Base-by-base conservation (phyloP, 805 yeast species). In the Phaffomyces opuntiae region DNA sequence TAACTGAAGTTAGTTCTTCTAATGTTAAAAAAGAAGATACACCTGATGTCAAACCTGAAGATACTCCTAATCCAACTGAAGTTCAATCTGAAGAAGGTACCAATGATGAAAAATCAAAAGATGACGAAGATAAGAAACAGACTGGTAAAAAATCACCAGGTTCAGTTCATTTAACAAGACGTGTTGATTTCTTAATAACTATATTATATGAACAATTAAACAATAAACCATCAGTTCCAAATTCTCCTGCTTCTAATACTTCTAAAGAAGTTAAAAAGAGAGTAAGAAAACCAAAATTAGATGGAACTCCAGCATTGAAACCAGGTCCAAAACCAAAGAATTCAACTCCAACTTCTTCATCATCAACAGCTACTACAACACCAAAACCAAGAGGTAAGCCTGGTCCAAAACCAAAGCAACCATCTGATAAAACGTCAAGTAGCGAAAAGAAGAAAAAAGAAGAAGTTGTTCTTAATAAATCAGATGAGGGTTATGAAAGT, bases 121-220 rank as follows among this genome's bases (percentile, higher is more conserved):
- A 54, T 2, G 43, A 45, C 41, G 53, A 52, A 2, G 72, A 42
- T 53, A 19, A 48, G 38, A 45, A 43, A 32, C 38, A 40, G 5
- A 31, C 48, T 17, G n/a, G 38, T 29, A 85, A 87, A 52, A 84
- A 80, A 57, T 85, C 84, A 5, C 98, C 99, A 0, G 93, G 95
- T 9, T 76, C 96, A 4, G 93, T 93, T 16, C 99, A 93, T 65
- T 70, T 93, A 42, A 87, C 87, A 11, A 80, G 99, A 65, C 79
- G 99, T 61, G 81, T 87, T 1, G 99, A 95, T 61, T 91, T 90
- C 57, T 71, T 93, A 56, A 74, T 91, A 26, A 65, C 78, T 3
- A 80, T 87, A 11, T 66, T 91, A 53, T 74, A 29, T 11, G 31
- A 29, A 13, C 31, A 29, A 6, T 29, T 11, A 11, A 29, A 29